Base-by-base conservation (phyloP, 306 rosid species). In the Elaeagnus macrophylla region DNA sequence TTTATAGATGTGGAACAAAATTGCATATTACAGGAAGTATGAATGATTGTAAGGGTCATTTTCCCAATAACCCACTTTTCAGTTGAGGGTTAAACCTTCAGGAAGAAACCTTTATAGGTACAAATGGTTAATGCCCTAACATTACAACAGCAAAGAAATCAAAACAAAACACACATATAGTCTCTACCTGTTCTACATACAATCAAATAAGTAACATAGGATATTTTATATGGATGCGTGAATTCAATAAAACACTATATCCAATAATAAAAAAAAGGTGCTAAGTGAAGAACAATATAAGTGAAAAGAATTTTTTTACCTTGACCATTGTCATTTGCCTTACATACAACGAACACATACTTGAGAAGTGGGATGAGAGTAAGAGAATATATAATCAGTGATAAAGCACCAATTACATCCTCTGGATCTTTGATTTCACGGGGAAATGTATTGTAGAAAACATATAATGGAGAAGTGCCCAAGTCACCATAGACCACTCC, bases 321-420 rank as follows among this genome's bases (percentile, higher is more conserved):
- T 93, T 93, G 99, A 65, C 99, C 99, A 57, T 81, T 87, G 88
- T 93, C 99, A 73, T 84, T 93, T 9, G 99, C 99, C 76, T 81
- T 77, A 52, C 90, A 72, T 37, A 93, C 99, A 62, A 93, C 70
- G 53, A 87, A 72, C 51, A 91, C 81, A 49, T 91, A 91, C 77
- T 91, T 91, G 77, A 91, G 82, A 73, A 93, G 96, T 1, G 99
- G 96, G 45, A 93, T 61, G 66, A 93, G 86, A 54, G 95, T 93
- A 64, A 93, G 96, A 68, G 99, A 93, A 75, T 93, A 93, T 69
- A 93, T 93, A 50, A 93, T 93, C 84, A 93, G 65, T 41, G 99
- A 93, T 72, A 93, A 86, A 39, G 99, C 95, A 66, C 99, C 99
- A 37, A 93, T 73, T 53, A 87, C 81, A 64, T 93, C 94, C 74